A percentile compares a stretch with the other conserved stretches of the same genome.
phyloP scores from a whole-genome alignment of 2,329 filamentous ascomycete species.

The Didymella keratinophila region DNA sequence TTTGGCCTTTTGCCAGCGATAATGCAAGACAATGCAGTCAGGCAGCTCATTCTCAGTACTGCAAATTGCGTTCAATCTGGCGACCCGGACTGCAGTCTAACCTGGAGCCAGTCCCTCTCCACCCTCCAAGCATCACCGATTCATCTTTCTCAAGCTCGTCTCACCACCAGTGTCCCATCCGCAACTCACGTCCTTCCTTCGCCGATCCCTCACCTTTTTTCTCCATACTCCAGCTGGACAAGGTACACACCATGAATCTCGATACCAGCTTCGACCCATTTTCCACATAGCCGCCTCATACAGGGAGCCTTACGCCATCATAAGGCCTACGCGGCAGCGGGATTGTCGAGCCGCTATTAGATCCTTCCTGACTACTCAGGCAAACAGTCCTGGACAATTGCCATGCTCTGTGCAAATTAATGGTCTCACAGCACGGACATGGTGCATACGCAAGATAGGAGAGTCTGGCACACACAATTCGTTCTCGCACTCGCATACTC shows the following conservation, averaged over 20 bases:
- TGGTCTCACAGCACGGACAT: not conserved
- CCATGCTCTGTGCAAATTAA: too few species aligned
- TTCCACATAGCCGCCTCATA: slow-evolving; percentile 1
- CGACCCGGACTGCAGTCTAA: not conserved
- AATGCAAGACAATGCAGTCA: not conserved
- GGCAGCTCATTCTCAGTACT: not conserved
- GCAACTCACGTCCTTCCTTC: not conserved
- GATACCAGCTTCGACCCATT: not conserved
- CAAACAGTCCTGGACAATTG: too few species aligned
- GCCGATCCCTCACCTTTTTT: not conserved
- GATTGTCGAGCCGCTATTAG: not conserved
- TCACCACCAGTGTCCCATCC: slow-evolving; percentile 4
- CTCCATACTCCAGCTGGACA: not conserved
- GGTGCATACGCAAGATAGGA: slow-evolving; percentile 10
- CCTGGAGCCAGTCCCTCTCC: not conserved
- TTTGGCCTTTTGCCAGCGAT: not conserved
- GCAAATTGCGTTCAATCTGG: not conserved
- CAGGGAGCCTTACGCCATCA: not conserved
- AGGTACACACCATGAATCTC: not conserved
- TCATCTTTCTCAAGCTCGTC: not conserved
- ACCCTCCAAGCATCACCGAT: not conserved
- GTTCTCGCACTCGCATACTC: not conserved
- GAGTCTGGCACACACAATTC: not conserved
- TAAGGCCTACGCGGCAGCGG: slow-evolving; percentile 8
- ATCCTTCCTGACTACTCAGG: not conserved